These are phyloP conservation scores for Erucastrum elatum DNA, from an alignment of 345 rosid species.

Conservation along the genomic window DNA sequence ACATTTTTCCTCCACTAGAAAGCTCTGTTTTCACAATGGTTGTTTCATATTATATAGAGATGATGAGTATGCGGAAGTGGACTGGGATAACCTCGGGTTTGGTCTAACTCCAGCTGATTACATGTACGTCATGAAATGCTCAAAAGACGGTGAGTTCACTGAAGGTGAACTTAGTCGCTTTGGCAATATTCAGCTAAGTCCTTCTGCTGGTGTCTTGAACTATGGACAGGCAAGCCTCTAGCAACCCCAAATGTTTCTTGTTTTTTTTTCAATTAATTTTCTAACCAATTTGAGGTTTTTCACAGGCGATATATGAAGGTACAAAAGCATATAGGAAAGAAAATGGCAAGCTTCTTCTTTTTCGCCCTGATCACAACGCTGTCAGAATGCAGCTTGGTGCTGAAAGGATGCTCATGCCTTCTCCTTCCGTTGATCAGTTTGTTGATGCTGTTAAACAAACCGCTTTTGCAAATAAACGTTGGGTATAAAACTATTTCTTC, in stretches of 20 bases:
- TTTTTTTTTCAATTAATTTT: not conserved
- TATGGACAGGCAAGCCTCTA: constrained; percentile 57
- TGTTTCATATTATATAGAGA: constrained; percentile 25
- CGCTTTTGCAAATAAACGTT: constrained; percentile 58
- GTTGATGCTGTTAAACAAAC: constrained; percentile 56
- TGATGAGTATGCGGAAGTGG: constrained; percentile 69
- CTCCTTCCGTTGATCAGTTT: constrained; percentile 57
- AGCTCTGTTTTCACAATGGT: constrained; percentile 8
- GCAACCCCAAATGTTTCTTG: not conserved
- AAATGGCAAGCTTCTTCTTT: constrained; percentile 62
- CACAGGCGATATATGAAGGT: constrained; percentile 79
- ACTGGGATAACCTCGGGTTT: constrained; percentile 88
- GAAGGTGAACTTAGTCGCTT: constrained; percentile 42
- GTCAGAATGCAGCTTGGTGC: constrained; percentile 56
- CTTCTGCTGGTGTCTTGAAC: constrained; percentile 56
- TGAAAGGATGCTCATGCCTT: constrained; percentile 58
- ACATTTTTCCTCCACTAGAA: not conserved
- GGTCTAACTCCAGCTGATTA: constrained; percentile 62
- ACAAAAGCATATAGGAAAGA: constrained; percentile 75
- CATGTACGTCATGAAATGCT: constrained; percentile 71
- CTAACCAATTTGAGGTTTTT: not conserved
- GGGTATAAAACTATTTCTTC: constrained; percentile 51
- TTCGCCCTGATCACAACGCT: constrained; percentile 77
- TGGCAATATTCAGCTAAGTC: constrained; percentile 49
- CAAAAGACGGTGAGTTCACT: constrained; percentile 40